These are phyloP conservation scores for Rhodomyrtus psidioides DNA, from an alignment of 441 rosid species.

Conservation along the genomic window DNA sequence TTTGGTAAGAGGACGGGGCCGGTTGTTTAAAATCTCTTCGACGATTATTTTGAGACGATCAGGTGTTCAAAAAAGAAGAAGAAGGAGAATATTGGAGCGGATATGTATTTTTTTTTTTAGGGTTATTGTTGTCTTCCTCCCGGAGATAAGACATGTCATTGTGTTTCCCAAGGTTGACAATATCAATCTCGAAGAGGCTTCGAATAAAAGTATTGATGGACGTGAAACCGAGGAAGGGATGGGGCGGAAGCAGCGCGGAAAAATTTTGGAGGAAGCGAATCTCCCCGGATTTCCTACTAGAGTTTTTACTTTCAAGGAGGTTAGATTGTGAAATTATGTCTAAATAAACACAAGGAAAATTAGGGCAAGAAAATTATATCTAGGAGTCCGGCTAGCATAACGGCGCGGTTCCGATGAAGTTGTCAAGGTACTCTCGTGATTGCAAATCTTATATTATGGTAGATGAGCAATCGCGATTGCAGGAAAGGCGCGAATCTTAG, in stretches of 20 bases:
- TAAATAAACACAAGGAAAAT: not conserved
- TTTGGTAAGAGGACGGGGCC: not conserved
- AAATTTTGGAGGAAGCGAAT: not conserved
- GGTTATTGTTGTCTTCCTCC: not conserved
- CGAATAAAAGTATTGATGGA: not conserved
- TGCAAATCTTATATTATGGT: not conserved
- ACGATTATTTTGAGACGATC: not conserved
- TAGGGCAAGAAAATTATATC: not conserved
- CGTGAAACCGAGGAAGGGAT: not conserved
- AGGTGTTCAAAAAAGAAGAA: rapidly evolving
- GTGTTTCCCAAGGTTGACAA: not conserved
- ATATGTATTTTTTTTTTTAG: too few species aligned
- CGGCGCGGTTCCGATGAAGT: not conserved
- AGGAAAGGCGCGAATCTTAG: not conserved
- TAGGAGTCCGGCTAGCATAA: not conserved
- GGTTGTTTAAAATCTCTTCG: rapidly evolving
- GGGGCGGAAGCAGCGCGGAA: not conserved
- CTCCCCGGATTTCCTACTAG: not conserved
- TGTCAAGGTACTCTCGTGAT: not conserved
- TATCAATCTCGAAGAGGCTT: not conserved
- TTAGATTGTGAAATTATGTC: not conserved
- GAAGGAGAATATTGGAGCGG: not conserved
- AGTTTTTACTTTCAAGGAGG: not conserved
- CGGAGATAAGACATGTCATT: not conserved
- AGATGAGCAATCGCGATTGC: not conserved